phyloP scores from a whole-genome alignment of 1,139 yeast genomes.

The Saccharomycopsis hybrid region DNA sequence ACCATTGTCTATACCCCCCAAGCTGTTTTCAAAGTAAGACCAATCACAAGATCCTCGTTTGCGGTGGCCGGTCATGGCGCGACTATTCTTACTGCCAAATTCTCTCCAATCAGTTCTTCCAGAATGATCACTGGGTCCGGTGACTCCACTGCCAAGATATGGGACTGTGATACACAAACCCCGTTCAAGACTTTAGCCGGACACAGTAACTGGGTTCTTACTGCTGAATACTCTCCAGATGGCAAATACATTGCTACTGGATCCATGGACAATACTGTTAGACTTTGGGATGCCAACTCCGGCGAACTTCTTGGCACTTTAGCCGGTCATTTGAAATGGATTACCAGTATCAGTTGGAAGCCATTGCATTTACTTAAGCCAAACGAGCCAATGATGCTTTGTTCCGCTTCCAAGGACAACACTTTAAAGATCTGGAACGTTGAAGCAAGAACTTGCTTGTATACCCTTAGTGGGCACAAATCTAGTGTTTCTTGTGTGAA shows the following conservation, averaged over 20 bases:
- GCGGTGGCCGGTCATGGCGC: constrained; percentile 96
- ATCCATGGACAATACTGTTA: constrained; percentile 83
- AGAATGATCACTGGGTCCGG: constrained; percentile 96
- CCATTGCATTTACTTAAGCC: constrained; percentile 79
- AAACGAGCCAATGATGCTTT: constrained; percentile 53
- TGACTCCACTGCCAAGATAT: constrained; percentile 91
- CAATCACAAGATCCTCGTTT: constrained; percentile 86
- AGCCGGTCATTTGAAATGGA: constrained; percentile 83
- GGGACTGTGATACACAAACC: constrained; percentile 97
- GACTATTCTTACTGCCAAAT: constrained; percentile 84
- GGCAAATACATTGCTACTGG: constrained; percentile 93
- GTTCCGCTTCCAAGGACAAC: constrained; percentile 88
- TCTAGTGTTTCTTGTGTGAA: constrained; percentile 87
- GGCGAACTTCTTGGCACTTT: constrained; percentile 64
- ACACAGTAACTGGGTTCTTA: constrained; percentile 89
- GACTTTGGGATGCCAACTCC: constrained; percentile 77
- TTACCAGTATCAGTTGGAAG: constrained; percentile 88
- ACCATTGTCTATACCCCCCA: constrained; percentile 91
- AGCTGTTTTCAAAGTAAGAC: constrained; percentile 88
- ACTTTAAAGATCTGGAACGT: constrained; percentile 90
- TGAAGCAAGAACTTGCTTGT: constrained; percentile 56
- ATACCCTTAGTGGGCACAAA: constrained; percentile 83
- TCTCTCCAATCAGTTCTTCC: constrained; percentile 85
- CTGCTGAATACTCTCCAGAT: constrained; percentile 92
- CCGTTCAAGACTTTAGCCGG: constrained; percentile 77